Base-by-base conservation (phyloP, 139 green algal genomes). In the Chlamydomonas eustigma region DNA sequence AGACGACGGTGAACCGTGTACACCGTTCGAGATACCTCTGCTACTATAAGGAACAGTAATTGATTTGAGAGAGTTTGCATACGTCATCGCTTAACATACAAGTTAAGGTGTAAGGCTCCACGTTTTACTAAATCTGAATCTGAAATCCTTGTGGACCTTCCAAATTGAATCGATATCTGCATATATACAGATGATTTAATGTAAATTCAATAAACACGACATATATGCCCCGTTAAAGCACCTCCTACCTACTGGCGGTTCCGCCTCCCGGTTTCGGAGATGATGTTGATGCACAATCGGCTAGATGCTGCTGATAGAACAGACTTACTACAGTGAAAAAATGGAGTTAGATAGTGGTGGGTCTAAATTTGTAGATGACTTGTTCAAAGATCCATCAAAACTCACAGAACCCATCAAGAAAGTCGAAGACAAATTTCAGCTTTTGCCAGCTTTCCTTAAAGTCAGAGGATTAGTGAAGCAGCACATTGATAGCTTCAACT, bases 401-500 rank as follows among this genome's bases (percentile, higher is more conserved):
- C 85, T 95, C 0, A 93, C 87, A 18, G 63, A 74, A 50, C 93
- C 92, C 1, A 90, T 98, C 63, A 93, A 93, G 73, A 88, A 68
- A 0, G 76, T 96, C 0, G 76, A 95, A 64, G 93, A 98, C 85
- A 99, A 98, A 74, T 98, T 95, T 80, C 89, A 93, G 75, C 88
- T 98, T 69, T 76, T 99, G 71, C 95, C 95, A 3, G 93, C 94
- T 2, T 98, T 97, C 73, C 83, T 98, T 25, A 90, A 94, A 82
- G 88, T 95, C 22, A 63, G 91, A 3, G 95, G 95, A 8, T 83
- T 99, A 38, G 94, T 99, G 68, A 94, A 95, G 86, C 93, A 97
- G 85, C 93, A 98, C 81, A 96, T 98, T 44, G 94, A 98, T 85
- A 97, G 90, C 5, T 99, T 97, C 90, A 98, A 99, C 80, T 97